Evolutionary conservation across 495 filamentous ascomycete genomes (phyloP).

Genomic region (Lasiosphaeriaceae sp.): DNA sequence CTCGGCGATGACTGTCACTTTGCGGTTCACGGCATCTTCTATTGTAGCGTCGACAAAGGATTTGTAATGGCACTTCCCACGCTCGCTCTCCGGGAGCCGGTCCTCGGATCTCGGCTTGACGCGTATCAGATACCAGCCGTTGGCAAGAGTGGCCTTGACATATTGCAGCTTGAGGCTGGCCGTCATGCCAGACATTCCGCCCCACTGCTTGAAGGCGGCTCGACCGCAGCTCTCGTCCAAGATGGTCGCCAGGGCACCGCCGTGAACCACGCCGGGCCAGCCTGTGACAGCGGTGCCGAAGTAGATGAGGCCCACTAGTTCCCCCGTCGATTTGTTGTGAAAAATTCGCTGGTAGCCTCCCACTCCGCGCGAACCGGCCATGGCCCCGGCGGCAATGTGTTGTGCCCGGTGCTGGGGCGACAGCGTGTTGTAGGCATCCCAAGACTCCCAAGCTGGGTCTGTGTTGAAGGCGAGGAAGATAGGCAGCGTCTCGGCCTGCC

Average conservation of each 20-base stretch:
- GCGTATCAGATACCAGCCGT: slow-evolving; percentile 62
- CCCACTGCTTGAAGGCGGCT: slow-evolving; percentile 44
- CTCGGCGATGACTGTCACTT: slow-evolving; percentile 51
- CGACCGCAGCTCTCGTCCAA: slow-evolving; percentile 63
- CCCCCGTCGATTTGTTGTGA: slow-evolving; percentile 35
- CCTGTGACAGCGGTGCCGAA: slow-evolving; percentile 61
- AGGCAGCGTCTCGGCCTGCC: slow-evolving; percentile 40
- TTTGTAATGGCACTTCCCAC: slow-evolving; percentile 56
- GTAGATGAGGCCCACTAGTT: slow-evolving; percentile 52
- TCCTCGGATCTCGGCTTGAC: slow-evolving; percentile 35
- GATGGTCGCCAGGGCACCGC: slow-evolving; percentile 67
- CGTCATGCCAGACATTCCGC: slow-evolving; percentile 51
- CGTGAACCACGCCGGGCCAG: slow-evolving; percentile 76
- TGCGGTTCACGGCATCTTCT: slow-evolving; percentile 36
- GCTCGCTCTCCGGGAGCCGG: slow-evolving; percentile 24
- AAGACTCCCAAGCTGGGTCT: slow-evolving; percentile 51
- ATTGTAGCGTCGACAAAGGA: slow-evolving; percentile 51
- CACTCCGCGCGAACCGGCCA: slow-evolving; percentile 41
- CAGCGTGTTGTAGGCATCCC: slow-evolving; percentile 54
- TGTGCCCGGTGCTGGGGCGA: slow-evolving; percentile 31
- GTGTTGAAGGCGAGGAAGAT: slow-evolving; percentile 50
- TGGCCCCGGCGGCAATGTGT: slow-evolving; percentile 42
- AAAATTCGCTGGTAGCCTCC: slow-evolving; percentile 49
- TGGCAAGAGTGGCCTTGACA: slow-evolving; percentile 50
- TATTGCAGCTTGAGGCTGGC: slow-evolving; percentile 65